phyloP scores from a whole-genome alignment of 2,329 filamentous ascomycete species.

The Fusarium incarnatum region DNA sequence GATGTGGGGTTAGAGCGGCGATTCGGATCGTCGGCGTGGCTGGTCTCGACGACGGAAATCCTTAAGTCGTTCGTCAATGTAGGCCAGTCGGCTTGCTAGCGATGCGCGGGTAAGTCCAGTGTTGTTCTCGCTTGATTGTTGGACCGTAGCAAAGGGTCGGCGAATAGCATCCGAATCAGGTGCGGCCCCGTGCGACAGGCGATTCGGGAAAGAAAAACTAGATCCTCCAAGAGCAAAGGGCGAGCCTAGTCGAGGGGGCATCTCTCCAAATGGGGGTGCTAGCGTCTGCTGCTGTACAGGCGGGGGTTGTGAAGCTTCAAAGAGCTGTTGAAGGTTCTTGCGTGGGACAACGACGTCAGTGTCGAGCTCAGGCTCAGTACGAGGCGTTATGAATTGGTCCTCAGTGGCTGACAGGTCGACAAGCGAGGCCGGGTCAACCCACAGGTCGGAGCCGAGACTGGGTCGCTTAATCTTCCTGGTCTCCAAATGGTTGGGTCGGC shows the following conservation, averaged over 20 bases:
- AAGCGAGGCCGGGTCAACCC: constrained; percentile 58
- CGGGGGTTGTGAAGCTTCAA: constrained; percentile 49
- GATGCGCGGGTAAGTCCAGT: constrained; percentile 55
- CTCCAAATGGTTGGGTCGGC: constrained; percentile 63
- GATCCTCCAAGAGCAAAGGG: constrained; percentile 64
- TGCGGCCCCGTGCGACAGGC: constrained; percentile 60
- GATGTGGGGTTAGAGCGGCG: constrained; percentile 56
- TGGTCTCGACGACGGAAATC: constrained; percentile 62
- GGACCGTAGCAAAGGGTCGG: constrained; percentile 68
- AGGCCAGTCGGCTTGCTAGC: constrained; percentile 65
- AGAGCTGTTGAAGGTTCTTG: constrained; percentile 57
- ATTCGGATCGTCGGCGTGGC: constrained; percentile 60
- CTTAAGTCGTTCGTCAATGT: constrained; percentile 68
- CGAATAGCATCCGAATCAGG: constrained; percentile 60
- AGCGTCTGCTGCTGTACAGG: constrained; percentile 30
- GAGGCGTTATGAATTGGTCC: constrained; percentile 52
- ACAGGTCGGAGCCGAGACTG: constrained; percentile 66
- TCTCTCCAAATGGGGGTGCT: constrained; percentile 49
- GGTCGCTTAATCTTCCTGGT: constrained; percentile 64
- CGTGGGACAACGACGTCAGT: constrained; percentile 56
- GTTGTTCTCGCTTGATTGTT: constrained; percentile 57
- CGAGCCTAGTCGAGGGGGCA: constrained; percentile 66
- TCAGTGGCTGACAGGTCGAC: constrained; percentile 39
- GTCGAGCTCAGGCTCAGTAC: constrained; percentile 27
- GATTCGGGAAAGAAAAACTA: constrained; percentile 71